Evolutionary conservation across 768 basidiomycete species (phyloP).

Genomic region (Lactarius sanguifluus): DNA sequence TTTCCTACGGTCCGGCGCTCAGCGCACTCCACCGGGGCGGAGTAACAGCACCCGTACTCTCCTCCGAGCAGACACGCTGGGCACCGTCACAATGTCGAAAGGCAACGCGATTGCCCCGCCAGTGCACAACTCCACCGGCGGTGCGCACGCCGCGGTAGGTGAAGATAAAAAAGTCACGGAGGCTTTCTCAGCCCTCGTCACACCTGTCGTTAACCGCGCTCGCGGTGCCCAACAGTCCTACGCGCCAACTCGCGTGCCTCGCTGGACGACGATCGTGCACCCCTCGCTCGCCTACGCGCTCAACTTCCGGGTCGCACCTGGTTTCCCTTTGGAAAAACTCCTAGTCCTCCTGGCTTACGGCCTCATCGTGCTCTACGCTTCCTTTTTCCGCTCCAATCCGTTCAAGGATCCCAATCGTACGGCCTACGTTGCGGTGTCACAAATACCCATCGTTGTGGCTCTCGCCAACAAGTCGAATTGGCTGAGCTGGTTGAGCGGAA

Average conservation of each 20-base stretch:
- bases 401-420: slow-evolving; percentile 38
- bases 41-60: slow-evolving; percentile 25
- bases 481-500: slow-evolving; percentile 41
- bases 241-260: slow-evolving; percentile 39
- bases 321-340: slow-evolving; percentile 41
- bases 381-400: slow-evolving; percentile 39
- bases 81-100: slow-evolving; percentile 17
- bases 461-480: slow-evolving; percentile 54
- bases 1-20: slow-evolving; percentile 19
- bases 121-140: not conserved
- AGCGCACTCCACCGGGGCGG: not conserved
- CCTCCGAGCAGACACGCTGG: slow-evolving; percentile 18
- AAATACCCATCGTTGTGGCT: slow-evolving; percentile 46
- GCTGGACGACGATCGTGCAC: slow-evolving; percentile 39
- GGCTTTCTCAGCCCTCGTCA: not conserved
- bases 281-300: slow-evolving; percentile 36
- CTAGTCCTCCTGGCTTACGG: slow-evolving; percentile 41
- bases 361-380: slow-evolving; percentile 38
- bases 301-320: slow-evolving; percentile 37
- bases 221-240: not conserved
- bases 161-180: not conserved
- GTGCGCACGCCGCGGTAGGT: not conserved
- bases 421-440: slow-evolving; percentile 43
- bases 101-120: not conserved
- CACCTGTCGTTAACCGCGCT: not conserved